Evolutionary conservation across 331 rosid species (phyloP), one percentile per base, ranked within the genome.

Genomic region (Quercus lobata): DNA sequence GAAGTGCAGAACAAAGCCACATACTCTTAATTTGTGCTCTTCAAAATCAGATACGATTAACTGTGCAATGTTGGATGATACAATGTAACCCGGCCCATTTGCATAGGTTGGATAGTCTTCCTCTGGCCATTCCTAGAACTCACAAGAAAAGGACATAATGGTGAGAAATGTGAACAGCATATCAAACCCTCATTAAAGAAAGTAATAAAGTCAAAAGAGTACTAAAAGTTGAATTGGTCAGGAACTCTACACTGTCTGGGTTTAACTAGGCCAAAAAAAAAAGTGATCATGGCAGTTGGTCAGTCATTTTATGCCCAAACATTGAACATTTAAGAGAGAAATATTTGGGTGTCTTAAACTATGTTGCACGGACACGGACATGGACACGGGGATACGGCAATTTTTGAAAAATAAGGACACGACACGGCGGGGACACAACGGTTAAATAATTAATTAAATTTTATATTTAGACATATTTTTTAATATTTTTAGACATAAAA

Each of bases 91-190:
- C 6, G 98, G 98, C 58, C 98, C 98, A 70, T 94, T 94, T 30
- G 98, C 98, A 56, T 94, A 94, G 35, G 95, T 73, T 75, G 98
- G 98, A 87, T 94, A 94, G 80, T 92, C 97, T 86, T 92, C 98
- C 85, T 90, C 95, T 75, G 87, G 87, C 98, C 98, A 94, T 84
- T 94, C 98, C 98, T 94, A 87, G 49, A 83, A 80, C 24, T 55
- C 76, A 22, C 37, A 49, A 53, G 35, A 14, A 14, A 24, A 74
- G 61, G 37, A 27, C 17, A 69, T 8, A 69, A 72, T 19, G 68
- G 71, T 76, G 55, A 75, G 80, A 56, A 29, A 56, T 55, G 57
- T 2, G 49, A 27, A 57, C 17, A 54, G 24, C 55, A 55, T 24
- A 61, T 58, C 27, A 34, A 63, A 44, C n/a, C 60, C 4, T 18